These are phyloP conservation scores for Rosellinia necatrix DNA, from an alignment of 2,329 filamentous ascomycete genomes.

Conservation along the genomic window DNA sequence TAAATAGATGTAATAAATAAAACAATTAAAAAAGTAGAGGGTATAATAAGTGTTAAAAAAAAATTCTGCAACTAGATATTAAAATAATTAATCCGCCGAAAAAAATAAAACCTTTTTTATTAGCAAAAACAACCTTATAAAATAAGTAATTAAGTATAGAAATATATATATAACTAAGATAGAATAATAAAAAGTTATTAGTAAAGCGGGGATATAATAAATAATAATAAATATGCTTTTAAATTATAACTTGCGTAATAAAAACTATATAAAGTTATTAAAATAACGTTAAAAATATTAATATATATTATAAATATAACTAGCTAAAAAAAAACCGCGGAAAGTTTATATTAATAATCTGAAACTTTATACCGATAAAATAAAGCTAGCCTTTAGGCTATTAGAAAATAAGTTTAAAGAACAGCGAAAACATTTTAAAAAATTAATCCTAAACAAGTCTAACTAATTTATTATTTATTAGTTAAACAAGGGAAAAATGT, in stretches of 20 bases:
- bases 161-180: background rate
- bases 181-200: background rate
- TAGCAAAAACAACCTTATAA: background rate
- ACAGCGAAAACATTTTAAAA: background rate
- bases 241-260: background rate
- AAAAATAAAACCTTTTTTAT: background rate
- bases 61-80: background rate
- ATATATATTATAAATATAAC: background rate
- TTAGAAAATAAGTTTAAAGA: background rate
- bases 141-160: background rate
- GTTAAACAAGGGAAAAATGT: background rate
- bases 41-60: background rate
- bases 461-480: no score
- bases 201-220: background rate
- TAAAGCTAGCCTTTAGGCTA: background rate
- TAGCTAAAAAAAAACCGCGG: background rate
- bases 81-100: background rate
- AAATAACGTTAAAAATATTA: background rate
- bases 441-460: background rate
- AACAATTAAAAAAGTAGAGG: background rate
- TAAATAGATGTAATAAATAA: background rate
- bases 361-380: background rate
- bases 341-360: background rate
- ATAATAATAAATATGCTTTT: background rate
- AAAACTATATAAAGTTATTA: background rate